Evolutionary conservation across 1,284 basidiomycete species (phyloP).

Genomic region (Porogramme epimiltina): DNA sequence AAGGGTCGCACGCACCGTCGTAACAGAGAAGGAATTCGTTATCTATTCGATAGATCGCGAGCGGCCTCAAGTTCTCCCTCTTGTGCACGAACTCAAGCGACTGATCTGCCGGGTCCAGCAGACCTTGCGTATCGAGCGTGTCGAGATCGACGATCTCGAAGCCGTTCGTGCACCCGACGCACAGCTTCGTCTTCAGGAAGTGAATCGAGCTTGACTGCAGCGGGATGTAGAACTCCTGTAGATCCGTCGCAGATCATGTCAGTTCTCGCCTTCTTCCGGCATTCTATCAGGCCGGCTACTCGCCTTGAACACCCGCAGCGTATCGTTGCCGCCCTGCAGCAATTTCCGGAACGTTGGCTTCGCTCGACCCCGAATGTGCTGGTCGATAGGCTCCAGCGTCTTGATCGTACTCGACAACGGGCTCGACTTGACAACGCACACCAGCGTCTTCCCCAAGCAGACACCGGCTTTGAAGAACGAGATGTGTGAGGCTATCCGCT

Average conservation of each 20-base stretch:
- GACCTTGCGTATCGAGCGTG: constrained; percentile 94
- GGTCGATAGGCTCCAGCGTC: constrained; percentile 95
- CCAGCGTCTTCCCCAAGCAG: constrained; percentile 92
- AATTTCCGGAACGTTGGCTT: constrained; percentile 96
- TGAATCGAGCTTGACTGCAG: constrained; percentile 97
- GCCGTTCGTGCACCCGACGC: constrained; percentile 97
- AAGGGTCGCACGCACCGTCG: constrained; percentile 75
- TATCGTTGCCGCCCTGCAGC: constrained; percentile 93
- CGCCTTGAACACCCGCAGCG: constrained; percentile 91
- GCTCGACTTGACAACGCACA: constrained; percentile 97
- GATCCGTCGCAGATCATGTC: background rate
- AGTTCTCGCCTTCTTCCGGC: background rate
- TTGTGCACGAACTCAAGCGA: constrained; percentile 94
- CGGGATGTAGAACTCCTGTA: constrained; percentile 96
- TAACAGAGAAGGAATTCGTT: constrained; percentile 98
- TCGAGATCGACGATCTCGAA: constrained; percentile 99
- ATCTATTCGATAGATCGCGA: constrained; percentile 96
- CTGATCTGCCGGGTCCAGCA: constrained; percentile 92
- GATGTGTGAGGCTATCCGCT: constrained; percentile 95
- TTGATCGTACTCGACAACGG: constrained; percentile 97
- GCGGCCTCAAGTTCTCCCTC: constrained; percentile 82
- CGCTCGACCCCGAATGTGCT: constrained; percentile 77
- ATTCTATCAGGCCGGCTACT: constrained; percentile 28
- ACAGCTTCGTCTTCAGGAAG: constrained; percentile 97
- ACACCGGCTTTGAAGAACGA: constrained; percentile 97